Percentiles rank a stretch among this genome's conserved stretches.
Conservation (phyloP, 768 basidiomycete species). For the Sporobolomyces phaffii region DNA sequence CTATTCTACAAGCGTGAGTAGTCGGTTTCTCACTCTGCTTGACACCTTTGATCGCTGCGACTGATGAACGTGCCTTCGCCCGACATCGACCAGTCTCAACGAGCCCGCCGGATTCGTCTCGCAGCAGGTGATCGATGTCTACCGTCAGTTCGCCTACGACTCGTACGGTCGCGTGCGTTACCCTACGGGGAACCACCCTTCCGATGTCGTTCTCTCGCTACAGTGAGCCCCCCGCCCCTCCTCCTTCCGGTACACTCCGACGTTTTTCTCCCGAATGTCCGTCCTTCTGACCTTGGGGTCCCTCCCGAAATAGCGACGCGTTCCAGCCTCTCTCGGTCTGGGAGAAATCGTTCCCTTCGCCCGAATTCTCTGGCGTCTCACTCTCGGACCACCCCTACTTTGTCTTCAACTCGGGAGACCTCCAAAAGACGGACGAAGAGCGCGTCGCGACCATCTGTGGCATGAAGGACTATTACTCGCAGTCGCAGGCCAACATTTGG, state of each 20-base stretch:
- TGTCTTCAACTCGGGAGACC: constrained; percentile 34
- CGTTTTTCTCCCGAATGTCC: too few species aligned
- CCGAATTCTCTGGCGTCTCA: neutral
- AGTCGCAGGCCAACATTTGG: constrained; percentile 3
- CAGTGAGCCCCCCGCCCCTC: constrained; percentile 10
- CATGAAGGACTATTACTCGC: neutral
- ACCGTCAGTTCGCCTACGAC: constrained; percentile 12
- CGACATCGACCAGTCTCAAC: constrained; percentile 16
- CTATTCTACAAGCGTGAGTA: constrained; percentile 11
- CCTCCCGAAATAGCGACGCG: too few species aligned
- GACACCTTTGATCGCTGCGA: too few species aligned
- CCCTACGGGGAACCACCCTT: constrained; percentile 1
- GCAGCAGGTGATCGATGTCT: constrained; percentile 17
- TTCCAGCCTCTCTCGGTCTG: neutral
- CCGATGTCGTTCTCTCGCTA: constrained; percentile 13
- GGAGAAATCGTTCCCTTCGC: constrained; percentile 1
- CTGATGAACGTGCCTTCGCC: too few species aligned
- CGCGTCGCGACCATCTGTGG: constrained; percentile 23
- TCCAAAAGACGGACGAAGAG: constrained; percentile 24
- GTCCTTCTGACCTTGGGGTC: too few species aligned
- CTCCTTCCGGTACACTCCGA: neutral
- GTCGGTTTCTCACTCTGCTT: neutral
- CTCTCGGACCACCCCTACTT: constrained; percentile 22
- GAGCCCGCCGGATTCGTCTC: constrained; percentile 28
- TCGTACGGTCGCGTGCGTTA: constrained; percentile 4